Percentiles rank a stretch among this genome's conserved stretches.
phyloP scores from a whole-genome alignment of 2,329 filamentous ascomycete genomes.

The Byssochlamys sp. region DNA sequence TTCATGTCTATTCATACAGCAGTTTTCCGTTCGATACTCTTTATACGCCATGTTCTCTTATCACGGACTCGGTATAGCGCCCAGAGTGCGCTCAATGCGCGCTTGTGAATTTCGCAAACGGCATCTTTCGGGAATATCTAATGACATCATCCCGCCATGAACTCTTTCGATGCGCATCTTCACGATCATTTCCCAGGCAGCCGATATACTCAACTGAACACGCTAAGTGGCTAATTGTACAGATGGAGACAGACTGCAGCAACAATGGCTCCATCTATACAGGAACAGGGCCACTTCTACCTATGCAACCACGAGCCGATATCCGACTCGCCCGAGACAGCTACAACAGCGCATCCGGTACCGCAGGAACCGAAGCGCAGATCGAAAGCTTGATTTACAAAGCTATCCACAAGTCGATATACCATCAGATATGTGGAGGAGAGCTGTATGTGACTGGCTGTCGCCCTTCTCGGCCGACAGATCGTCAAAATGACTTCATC shows the following conservation, averaged over 20 bases:
- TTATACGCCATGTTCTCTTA: neutral
- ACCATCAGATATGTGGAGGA: neutral
- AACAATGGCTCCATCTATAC: no score
- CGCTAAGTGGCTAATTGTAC: neutral
- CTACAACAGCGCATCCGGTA: neutral
- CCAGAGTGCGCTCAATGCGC: neutral
- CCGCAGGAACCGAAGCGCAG: neutral
- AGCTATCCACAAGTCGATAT: neutral
- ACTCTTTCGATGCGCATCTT: neutral
- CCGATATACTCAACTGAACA: neutral
- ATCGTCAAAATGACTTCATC: conserved; percentile 23
- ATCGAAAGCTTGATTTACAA: neutral
- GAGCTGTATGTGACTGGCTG: neutral
- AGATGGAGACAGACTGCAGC: neutral
- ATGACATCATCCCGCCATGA: conserved; percentile 2
- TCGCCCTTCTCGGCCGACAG: conserved; percentile 7
- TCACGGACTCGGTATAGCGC: neutral
- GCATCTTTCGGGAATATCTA: neutral
- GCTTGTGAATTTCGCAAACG: neutral
- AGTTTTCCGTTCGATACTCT: neutral
- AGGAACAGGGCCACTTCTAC: neutral
- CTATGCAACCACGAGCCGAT: neutral
- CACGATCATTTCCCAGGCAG: neutral
- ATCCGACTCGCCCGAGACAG: neutral
- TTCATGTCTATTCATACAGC: conserved; percentile 3